Percentiles rank a stretch among this genome's conserved stretches.
Conservation (phyloP, 306 rosid genomes). For the Sesbania bispinosa region DNA sequence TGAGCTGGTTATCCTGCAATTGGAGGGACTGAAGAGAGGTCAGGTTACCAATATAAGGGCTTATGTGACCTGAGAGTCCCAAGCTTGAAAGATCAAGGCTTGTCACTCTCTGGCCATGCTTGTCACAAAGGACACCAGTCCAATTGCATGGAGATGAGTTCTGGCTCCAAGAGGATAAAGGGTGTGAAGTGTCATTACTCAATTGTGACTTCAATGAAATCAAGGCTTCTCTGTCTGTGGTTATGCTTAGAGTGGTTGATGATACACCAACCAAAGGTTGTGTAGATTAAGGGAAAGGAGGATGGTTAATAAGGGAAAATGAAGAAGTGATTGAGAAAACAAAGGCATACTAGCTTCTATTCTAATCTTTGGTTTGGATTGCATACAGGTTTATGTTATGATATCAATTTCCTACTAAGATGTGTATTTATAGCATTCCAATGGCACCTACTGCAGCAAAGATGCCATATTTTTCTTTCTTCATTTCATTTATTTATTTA, state of each 20-base stretch:
- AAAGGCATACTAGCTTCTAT: constrained; percentile 28
- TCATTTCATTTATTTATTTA: background rate
- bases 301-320: constrained; percentile 11
- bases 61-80: constrained; percentile 45
- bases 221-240: constrained; percentile 59
- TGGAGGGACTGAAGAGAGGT: constrained; percentile 51
- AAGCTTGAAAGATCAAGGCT: constrained; percentile 48
- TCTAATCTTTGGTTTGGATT: background rate
- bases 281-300: background rate
- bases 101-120: constrained; percentile 39
- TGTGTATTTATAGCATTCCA: background rate
- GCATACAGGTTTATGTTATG: background rate
- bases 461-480: background rate
- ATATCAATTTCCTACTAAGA: background rate
- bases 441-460: background rate
- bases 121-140: constrained; percentile 60
- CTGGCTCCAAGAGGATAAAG: constrained; percentile 45
- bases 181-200: constrained; percentile 17
- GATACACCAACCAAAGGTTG: constrained; percentile 20
- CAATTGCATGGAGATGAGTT: constrained; percentile 55
- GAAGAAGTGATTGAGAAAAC: constrained; percentile 2
- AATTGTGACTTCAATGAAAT: constrained; percentile 49
- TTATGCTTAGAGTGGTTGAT: constrained; percentile 36
- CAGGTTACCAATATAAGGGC: constrained; percentile 49
- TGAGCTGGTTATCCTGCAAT: constrained; percentile 47